Percentiles rank a stretch among this genome's conserved stretches.
Conservation (phyloP, 1,139 yeast species). For the Tardiomyces blankii region DNA sequence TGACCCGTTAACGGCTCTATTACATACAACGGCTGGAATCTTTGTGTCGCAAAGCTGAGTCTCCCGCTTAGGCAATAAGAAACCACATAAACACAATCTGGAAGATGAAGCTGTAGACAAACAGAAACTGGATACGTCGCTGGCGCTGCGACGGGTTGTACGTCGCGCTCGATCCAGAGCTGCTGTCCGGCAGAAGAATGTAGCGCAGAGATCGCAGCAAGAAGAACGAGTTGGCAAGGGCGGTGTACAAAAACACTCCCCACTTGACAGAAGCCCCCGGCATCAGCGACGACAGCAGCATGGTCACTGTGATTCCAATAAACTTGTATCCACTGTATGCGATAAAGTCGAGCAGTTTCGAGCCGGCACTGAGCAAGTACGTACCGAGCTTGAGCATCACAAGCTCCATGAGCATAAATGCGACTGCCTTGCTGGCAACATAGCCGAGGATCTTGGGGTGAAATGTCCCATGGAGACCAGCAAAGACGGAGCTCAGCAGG, state of each 20-base stretch:
- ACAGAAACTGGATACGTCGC: constrained; percentile 76
- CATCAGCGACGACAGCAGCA: constrained; percentile 28
- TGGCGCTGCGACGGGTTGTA: constrained; percentile 41
- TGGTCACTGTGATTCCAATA: constrained; percentile 45
- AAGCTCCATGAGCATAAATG: constrained; percentile 67
- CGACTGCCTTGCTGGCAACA: constrained; percentile 82
- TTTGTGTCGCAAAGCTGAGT: no score
- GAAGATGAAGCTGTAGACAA: constrained; percentile 72
- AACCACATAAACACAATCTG: constrained; percentile 58
- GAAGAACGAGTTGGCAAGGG: constrained; percentile 32
- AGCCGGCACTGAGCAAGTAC: constrained; percentile 44
- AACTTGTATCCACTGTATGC: constrained; percentile 94
- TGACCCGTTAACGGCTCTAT: no score
- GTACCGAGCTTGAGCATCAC: constrained; percentile 50
- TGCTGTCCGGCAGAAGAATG: constrained; percentile 48
- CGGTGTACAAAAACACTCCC: constrained; percentile 29
- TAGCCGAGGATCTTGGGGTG: constrained; percentile 90
- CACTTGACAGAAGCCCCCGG: constrained; percentile 36
- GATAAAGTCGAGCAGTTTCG: constrained; percentile 64
- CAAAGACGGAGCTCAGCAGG: constrained; percentile 70
- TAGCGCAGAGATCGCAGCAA: constrained; percentile 73
- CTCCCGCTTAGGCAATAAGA: constrained; percentile 15
- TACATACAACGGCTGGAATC: no score
- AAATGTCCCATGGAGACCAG: constrained; percentile 82
- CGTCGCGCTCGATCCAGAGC: constrained; percentile 8